phyloP scores from a whole-genome alignment of 352 stramenopile species.

The Achlya hypogyna region DNA sequence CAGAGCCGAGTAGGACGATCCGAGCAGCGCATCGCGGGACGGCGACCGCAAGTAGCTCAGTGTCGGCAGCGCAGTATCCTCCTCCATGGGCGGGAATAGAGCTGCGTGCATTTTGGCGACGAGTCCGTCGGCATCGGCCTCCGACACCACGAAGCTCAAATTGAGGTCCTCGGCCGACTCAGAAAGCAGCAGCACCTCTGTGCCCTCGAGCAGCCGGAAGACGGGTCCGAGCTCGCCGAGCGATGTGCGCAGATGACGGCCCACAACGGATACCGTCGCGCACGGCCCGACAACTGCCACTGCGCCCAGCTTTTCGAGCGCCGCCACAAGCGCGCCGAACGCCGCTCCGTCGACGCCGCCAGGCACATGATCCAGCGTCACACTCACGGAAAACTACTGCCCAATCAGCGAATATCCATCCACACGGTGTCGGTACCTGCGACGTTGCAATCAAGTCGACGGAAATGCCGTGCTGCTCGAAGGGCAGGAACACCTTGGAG shows the following conservation, averaged over 20 bases:
- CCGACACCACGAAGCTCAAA: conserved; percentile 81
- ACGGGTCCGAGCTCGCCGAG: conserved; percentile 72
- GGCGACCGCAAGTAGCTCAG: not conserved
- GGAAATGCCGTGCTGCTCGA: conserved; percentile 76
- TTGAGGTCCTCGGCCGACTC: conserved; percentile 86
- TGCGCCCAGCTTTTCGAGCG: conserved; percentile 56
- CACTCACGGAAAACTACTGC: conserved; percentile 63
- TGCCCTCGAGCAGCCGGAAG: conserved; percentile 77
- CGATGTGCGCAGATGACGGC: conserved; percentile 65
- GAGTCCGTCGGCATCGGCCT: conserved; percentile 64
- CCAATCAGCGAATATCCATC: not conserved
- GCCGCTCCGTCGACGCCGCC: conserved; percentile 55
- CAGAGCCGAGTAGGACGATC: conserved; percentile 60
- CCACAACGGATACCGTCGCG: conserved; percentile 83
- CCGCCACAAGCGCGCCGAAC: conserved; percentile 57
- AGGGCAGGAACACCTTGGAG: conserved; percentile 80
- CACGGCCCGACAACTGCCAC: conserved; percentile 73
- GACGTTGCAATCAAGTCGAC: conserved; percentile 85
- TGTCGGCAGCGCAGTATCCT: not conserved
- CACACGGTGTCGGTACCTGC: conserved; percentile 24
- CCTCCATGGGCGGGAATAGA: conserved; percentile 39
- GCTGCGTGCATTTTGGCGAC: conserved; percentile 71
- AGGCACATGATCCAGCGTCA: conserved; percentile 82
- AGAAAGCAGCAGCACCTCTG: conserved; percentile 76
- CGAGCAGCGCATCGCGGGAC: conserved; percentile 58